Evolutionary conservation across 2,329 filamentous ascomycete species (phyloP).

Genomic region (Metarhizium album): DNA sequence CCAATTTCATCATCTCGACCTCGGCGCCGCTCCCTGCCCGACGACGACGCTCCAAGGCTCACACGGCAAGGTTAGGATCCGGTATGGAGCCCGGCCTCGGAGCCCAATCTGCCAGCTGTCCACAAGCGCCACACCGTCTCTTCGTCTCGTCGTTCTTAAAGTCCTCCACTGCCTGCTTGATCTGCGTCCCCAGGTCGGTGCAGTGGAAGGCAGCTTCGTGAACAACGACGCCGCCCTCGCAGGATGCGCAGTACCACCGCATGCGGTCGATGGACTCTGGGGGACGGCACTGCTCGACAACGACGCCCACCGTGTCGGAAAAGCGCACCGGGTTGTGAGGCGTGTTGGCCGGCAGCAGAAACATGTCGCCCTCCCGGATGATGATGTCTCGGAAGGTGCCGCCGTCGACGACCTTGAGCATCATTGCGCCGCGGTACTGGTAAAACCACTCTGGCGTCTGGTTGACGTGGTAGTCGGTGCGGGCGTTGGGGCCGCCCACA

Average conservation of each 20-base stretch:
- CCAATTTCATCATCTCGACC: not conserved
- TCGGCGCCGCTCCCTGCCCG: not conserved
- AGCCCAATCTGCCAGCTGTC: constrained; percentile 60
- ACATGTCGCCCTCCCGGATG: constrained; percentile 89
- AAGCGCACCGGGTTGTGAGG: constrained; percentile 94
- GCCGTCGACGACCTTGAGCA: constrained; percentile 79
- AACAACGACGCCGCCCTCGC: constrained; percentile 50
- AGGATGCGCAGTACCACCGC: constrained; percentile 79
- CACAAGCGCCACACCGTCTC: constrained; percentile 70
- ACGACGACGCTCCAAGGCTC: not conserved
- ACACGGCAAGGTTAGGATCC: constrained; percentile 40
- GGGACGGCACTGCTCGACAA: constrained; percentile 77
- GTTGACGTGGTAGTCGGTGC: constrained; percentile 98
- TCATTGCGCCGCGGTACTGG: constrained; percentile 87
- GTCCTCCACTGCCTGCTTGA: constrained; percentile 78
- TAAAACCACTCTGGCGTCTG: constrained; percentile 96
- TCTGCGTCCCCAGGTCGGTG: constrained; percentile 84
- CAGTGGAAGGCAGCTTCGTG: constrained; percentile 84
- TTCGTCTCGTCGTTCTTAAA: constrained; percentile 59
- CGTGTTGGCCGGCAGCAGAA: constrained; percentile 85
- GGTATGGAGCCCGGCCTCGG: constrained; percentile 49
- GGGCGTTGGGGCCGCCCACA: constrained; percentile 89
- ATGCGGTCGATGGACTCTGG: constrained; percentile 61
- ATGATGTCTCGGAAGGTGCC: constrained; percentile 66
- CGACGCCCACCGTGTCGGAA: constrained; percentile 84